Percentiles rank a stretch among this genome's conserved stretches.
phyloP scores from a whole-genome alignment of 371 early-diverging fungal species.

The Mortierella sp. region DNA sequence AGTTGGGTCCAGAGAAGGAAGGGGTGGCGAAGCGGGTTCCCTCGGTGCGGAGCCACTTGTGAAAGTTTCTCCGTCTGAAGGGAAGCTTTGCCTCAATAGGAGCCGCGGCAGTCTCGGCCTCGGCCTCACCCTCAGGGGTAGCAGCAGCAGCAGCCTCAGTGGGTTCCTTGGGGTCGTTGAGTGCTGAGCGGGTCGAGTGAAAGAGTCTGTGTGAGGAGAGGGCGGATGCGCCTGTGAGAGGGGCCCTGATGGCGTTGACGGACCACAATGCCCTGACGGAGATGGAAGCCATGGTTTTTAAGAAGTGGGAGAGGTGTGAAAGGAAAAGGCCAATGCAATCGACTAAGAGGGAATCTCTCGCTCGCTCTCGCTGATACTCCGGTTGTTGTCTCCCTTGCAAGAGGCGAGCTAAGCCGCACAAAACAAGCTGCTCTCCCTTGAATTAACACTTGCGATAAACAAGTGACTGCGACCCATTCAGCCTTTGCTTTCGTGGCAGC shows the following conservation, averaged over 20 bases:
- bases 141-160: conserved; percentile 4
- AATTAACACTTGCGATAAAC: no score
- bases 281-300: conserved; percentile 37
- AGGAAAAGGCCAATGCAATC: neutral
- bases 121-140: conserved; percentile 10
- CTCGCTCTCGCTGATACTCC: neutral
- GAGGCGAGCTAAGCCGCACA: neutral
- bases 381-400: neutral
- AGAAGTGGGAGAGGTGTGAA: neutral
- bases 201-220: conserved; percentile 36
- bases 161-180: conserved; percentile 19
- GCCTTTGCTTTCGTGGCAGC: no score
- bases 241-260: conserved; percentile 27
- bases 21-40: conserved; percentile 43
- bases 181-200: conserved; percentile 30
- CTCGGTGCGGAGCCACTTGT: conserved; percentile 46
- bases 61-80: conserved; percentile 48
- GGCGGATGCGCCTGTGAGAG: conserved; percentile 18
- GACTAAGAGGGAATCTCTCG: neutral
- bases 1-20: conserved; percentile 49
- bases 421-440: neutral
- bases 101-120: neutral
- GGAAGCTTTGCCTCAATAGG: conserved; percentile 36
- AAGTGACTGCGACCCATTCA: no score
- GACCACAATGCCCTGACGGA: conserved; percentile 48